These are phyloP conservation scores for Pyrenophora seminiperda DNA, from an alignment of 2,329 filamentous ascomycete genomes.

Conservation along the genomic window DNA sequence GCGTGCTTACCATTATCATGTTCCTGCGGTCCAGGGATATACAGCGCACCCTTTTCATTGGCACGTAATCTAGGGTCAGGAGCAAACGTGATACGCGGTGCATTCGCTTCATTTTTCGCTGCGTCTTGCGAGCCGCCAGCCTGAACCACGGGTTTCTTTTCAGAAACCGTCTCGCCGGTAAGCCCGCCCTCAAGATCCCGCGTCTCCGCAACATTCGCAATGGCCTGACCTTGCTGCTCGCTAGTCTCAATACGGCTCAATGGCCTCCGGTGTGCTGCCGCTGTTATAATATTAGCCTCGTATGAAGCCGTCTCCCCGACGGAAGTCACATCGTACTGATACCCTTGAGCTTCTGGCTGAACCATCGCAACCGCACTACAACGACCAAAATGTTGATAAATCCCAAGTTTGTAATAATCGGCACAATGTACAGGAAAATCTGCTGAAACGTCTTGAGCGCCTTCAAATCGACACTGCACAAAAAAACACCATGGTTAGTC, in stretches of 20 bases:
- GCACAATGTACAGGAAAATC: slow-evolving; percentile 52
- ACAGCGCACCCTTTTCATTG: slow-evolving; percentile 6
- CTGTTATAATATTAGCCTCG: slow-evolving; percentile 2
- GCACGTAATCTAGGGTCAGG: slow-evolving; percentile 1
- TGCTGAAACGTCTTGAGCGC: slow-evolving; percentile 53
- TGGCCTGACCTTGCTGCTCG: not conserved
- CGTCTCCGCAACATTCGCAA: not conserved
- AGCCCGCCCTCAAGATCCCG: slow-evolving; percentile 10
- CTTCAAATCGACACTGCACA: slow-evolving; percentile 55
- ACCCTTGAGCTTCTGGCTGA: slow-evolving; percentile 91
- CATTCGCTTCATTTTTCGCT: not conserved
- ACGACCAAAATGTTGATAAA: slow-evolving; percentile 71
- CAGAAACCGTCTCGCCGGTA: slow-evolving; percentile 7
- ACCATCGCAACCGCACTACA: slow-evolving; percentile 93
- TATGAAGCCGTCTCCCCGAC: not conserved
- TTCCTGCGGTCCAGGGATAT: slow-evolving; percentile 11
- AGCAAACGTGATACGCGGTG: slow-evolving; percentile 11
- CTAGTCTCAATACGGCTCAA: not conserved
- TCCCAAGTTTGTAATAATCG: slow-evolving; percentile 47
- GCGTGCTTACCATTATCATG: slow-evolving; percentile 7
- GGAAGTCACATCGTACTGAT: slow-evolving; percentile 60
- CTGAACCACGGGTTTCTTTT: not conserved
- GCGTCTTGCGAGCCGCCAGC: not conserved
- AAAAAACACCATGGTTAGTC: slow-evolving; percentile 23
- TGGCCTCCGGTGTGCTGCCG: slow-evolving; percentile 63